Evolutionary conservation across 2,329 filamentous ascomycete species (phyloP).

Genomic region (Talaromyces sp.): DNA sequence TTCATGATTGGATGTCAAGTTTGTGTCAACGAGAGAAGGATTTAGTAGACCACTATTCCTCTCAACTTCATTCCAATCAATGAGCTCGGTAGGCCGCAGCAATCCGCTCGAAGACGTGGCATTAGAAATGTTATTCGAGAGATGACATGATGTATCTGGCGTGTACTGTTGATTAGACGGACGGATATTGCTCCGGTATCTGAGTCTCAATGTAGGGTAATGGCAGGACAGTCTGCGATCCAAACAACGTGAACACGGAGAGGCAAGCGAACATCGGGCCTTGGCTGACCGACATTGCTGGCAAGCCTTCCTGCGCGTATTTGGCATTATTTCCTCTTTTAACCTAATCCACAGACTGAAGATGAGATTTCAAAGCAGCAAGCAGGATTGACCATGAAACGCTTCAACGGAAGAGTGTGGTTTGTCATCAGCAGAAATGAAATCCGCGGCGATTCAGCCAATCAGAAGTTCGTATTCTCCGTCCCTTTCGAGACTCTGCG

Average conservation of each 20-base stretch:
- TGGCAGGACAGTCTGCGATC: constrained; percentile 4
- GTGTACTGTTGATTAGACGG: not conserved
- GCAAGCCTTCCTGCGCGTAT: constrained; percentile 13
- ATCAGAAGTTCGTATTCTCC: not conserved
- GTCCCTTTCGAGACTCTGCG: not conserved
- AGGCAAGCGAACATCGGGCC: constrained; percentile 9
- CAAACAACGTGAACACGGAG: constrained; percentile 8
- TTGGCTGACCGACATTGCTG: constrained; percentile 12
- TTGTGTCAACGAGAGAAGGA: not conserved
- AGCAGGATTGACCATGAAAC: not conserved
- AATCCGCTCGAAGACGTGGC: not conserved
- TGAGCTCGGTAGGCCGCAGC: not conserved
- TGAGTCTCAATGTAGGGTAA: not conserved
- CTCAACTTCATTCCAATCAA: not conserved
- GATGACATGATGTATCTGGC: not conserved
- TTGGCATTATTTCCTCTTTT: not conserved
- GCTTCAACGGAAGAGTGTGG: not conserved
- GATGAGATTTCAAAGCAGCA: not conserved
- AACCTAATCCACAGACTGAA: not conserved
- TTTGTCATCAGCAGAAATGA: not conserved
- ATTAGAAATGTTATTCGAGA: not conserved
- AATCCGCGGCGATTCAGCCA: not conserved
- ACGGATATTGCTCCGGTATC: not conserved
- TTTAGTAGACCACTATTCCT: not conserved
- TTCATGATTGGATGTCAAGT: not conserved